These are phyloP conservation scores for Guillardia theta DNA, from an alignment of 78 protist species.

Conservation along the genomic window DNA sequence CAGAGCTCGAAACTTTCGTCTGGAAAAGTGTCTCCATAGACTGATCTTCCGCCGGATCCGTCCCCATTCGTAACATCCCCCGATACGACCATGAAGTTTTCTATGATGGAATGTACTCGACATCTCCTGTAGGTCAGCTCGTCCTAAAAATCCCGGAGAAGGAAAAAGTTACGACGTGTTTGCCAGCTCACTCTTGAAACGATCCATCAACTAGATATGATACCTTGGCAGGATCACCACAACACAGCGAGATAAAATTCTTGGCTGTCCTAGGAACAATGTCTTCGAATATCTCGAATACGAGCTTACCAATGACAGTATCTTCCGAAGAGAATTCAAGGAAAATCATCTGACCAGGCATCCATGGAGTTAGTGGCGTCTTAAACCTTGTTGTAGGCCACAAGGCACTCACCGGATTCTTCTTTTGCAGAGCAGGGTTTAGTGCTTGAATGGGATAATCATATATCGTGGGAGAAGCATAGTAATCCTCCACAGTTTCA, in stretches of 20 bases:
- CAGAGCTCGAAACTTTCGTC: slow-evolving; percentile 61
- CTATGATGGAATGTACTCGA: background rate
- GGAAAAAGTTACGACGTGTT: background rate
- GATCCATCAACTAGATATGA: background rate
- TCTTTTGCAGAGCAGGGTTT: background rate
- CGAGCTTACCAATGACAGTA: background rate
- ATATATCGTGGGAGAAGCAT: background rate
- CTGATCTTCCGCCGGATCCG: slow-evolving; percentile 95
- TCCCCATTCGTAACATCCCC: slow-evolving; percentile 90
- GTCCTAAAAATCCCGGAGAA: background rate
- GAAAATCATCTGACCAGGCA: background rate
- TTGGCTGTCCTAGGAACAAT: slow-evolving; percentile 82
- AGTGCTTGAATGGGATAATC: background rate
- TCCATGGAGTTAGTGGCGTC: background rate
- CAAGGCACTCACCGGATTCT: background rate
- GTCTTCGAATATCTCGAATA: slow-evolving; percentile 69
- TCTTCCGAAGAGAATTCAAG: background rate
- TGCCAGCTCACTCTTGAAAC: background rate
- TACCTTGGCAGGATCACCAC: slow-evolving; percentile 65
- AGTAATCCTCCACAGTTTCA: background rate
- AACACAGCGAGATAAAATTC: slow-evolving; percentile 83
- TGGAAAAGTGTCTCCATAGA: slow-evolving; percentile 71
- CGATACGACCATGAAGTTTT: slow-evolving; percentile 71
- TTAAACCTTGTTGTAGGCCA: background rate
- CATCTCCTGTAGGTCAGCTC: background rate